Evolutionary conservation across 169 alveolate species (phyloP).

Genomic region (Plasmodium fragile): DNA sequence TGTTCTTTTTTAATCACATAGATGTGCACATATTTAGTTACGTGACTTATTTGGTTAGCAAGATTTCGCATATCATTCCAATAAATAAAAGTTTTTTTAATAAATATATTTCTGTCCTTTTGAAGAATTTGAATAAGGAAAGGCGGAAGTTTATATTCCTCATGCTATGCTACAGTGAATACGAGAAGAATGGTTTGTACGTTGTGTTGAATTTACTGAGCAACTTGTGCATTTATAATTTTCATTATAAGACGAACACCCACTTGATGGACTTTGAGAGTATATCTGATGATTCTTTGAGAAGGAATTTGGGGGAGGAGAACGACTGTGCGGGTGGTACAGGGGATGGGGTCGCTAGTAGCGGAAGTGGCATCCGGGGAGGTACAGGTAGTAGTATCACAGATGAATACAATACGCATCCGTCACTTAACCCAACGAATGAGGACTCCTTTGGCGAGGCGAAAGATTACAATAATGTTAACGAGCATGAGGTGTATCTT

Average conservation of each 20-base stretch:
- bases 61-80: constrained; percentile 41
- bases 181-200: constrained; percentile 32
- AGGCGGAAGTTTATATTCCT: constrained; percentile 29
- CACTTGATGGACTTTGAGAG: constrained; percentile 17
- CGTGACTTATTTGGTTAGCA: constrained; percentile 50
- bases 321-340: neutral
- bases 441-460: neutral
- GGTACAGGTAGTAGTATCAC: neutral
- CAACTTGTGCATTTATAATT: constrained; percentile 53
- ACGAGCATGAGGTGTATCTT: constrained; percentile 30
- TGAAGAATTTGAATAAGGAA: constrained; percentile 64
- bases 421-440: neutral
- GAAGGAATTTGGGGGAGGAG: neutral
- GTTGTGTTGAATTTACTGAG: constrained; percentile 26
- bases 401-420: constrained; percentile 8
- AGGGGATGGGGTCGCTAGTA: neutral
- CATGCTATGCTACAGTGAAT: constrained; percentile 48
- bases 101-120: constrained; percentile 58
- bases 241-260: constrained; percentile 32
- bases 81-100: constrained; percentile 52
- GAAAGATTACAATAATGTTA: neutral
- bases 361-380: neutral
- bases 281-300: neutral
- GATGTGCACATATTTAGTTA: constrained; percentile 37
- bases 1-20: constrained; percentile 54